Percentiles rank a stretch among this genome's conserved stretches.
phyloP scores from a whole-genome alignment of 176 grass and related monocot species.

The Oryza glumipatula region DNA sequence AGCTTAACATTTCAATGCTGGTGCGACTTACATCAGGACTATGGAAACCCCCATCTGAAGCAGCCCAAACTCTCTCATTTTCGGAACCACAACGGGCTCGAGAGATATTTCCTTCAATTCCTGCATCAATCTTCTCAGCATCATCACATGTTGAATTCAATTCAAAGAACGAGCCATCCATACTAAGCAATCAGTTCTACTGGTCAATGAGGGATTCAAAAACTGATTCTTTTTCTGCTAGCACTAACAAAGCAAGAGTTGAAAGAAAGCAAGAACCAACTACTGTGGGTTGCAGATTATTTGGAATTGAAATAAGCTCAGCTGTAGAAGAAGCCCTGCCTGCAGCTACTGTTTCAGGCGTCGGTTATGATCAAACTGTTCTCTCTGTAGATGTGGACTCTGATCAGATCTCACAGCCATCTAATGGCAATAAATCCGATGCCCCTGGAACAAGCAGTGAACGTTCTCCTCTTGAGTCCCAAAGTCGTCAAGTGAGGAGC shows the following conservation, averaged over 20 bases:
- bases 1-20: slow-evolving; percentile 32
- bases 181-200: slow-evolving; percentile 50
- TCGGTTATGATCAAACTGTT: slow-evolving; percentile 48
- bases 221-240: slow-evolving; percentile 48
- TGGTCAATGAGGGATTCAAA: slow-evolving; percentile 57
- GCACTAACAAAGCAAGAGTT: slow-evolving; percentile 48
- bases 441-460: slow-evolving; percentile 54
- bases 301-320: slow-evolving; percentile 82
- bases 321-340: slow-evolving; percentile 42
- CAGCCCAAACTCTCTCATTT: slow-evolving; percentile 63
- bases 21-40: slow-evolving; percentile 57
- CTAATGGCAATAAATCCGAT: slow-evolving; percentile 62
- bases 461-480: slow-evolving; percentile 53
- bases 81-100: slow-evolving; percentile 45
- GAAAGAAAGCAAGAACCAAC: slow-evolving; percentile 67
- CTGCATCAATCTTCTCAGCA: slow-evolving; percentile 45
- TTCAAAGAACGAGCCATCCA: slow-evolving; percentile 41
- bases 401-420: slow-evolving; percentile 57
- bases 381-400: slow-evolving; percentile 47
- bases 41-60: slow-evolving; percentile 69
- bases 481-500: slow-evolving; percentile 77
- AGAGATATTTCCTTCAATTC: slow-evolving; percentile 49
- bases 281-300: slow-evolving; percentile 73
- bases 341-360: slow-evolving; percentile 37
- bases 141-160: slow-evolving; percentile 53